Base-by-base conservation (phyloP, 1,139 yeast genomes). In the Taphrina wiesneri region DNA sequence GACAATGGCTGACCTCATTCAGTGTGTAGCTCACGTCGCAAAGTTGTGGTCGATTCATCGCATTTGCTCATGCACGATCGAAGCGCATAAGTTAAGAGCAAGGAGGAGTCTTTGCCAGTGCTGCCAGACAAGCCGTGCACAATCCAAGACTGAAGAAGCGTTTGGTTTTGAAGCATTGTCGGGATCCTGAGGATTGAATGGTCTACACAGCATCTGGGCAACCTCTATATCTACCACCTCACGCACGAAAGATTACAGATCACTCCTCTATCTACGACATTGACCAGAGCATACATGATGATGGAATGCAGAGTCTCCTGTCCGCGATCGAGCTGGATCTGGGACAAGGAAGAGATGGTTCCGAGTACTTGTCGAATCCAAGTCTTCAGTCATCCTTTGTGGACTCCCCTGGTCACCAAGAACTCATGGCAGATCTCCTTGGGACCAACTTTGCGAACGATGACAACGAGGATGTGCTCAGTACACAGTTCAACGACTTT, bases 291-390 rank as follows among this genome's bases (percentile, higher is more conserved):
- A 9, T 52, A 1, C 56, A 34, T 11, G 56, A 52, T 19, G 39
- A 59, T 47, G 63, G 63, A 25, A 59, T 59, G 63, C 63, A 59
- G 39, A 46, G 56, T 17, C 63, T 59, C 34, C 21, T 59, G 6
- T 46, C 63, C 23, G 63, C 63, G 25, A 59, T 59, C 41, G 63
- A 59, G 25, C 47, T 59, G 36, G 63, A 59, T n/a, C 7, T 59
- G 23, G 49, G 56, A 26, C 28, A 34, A 6, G 54, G 54, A 1
- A 26, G 56, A 17, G 43, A 21, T 13, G 36, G 41, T 1, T 19
- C 56, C 45, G 56, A 52, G 25, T 32, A 32, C 17, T 17, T 52
- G 25, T 52, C 56, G 13, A 34, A 52, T 30, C 28, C 41, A 4
- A 52, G 56, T 34, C 25, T 52, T 13, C 56, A 52, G 39, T 52